Conservation (phyloP, 768 basidiomycete genomes). For the Mycena amicta region DNA sequence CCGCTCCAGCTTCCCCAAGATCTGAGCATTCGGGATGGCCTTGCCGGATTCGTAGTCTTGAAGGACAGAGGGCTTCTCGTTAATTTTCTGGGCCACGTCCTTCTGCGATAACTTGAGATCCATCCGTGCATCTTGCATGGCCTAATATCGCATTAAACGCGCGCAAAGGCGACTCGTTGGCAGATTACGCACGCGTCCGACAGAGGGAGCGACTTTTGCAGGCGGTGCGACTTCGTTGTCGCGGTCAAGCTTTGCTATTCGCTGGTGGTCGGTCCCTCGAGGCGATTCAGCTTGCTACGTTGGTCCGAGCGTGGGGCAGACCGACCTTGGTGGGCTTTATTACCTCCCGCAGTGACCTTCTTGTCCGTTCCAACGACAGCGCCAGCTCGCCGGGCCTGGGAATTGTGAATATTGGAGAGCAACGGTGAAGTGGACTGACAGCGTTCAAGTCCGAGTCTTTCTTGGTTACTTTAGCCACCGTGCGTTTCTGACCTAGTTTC, state of each 20-base stretch:
- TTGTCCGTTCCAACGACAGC: conserved; percentile 84
- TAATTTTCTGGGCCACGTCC: conserved; percentile 89
- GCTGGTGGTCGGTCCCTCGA: conserved; percentile 88
- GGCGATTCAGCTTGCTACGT: no score
- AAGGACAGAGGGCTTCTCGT: conserved; percentile 86
- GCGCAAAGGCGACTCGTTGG: conserved; percentile 1
- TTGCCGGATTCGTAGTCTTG: conserved; percentile 90
- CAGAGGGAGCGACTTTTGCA: conserved; percentile 69
- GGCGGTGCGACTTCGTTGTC: conserved; percentile 97
- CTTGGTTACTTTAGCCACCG: conserved; percentile 65
- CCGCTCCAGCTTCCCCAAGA: conserved; percentile 89
- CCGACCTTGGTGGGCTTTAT: conserved; percentile 78
- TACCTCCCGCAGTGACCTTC: conserved; percentile 66
- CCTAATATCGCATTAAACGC: conserved; percentile 42
- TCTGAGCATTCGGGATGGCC: conserved; percentile 84
- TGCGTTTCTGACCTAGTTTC: conserved; percentile 54
- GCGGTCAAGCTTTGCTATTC: conserved; percentile 90
- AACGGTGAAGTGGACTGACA: conserved; percentile 1
- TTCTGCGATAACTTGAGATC: conserved; percentile 86
- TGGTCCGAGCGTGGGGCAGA: conserved; percentile 6
- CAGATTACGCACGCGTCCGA: conserved; percentile 63
- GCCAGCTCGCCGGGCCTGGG: conserved; percentile 73
- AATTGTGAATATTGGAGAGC: conserved; percentile 3
- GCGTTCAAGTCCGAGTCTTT: conserved; percentile 56
- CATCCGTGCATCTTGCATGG: conserved; percentile 79